Conservation (phyloP, 2,329 filamentous ascomycete genomes). For the Ascochyta rabiei region DNA sequence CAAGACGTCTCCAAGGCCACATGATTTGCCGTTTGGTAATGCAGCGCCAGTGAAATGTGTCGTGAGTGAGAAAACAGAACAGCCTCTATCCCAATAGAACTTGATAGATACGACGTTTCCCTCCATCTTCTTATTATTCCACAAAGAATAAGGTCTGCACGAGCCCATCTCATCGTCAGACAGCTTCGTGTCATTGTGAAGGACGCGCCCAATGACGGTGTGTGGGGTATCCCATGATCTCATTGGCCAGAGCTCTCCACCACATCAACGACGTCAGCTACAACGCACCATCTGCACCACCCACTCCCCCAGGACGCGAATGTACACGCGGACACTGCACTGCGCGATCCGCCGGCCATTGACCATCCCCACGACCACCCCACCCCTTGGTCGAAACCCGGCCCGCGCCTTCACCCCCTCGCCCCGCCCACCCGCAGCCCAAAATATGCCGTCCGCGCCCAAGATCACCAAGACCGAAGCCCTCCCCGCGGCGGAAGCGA, state of each 20-base stretch:
- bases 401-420: constrained; percentile 21
- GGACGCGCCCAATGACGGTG: neutral
- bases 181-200: neutral
- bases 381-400: no score
- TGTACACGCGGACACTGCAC: constrained; percentile 5
- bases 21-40: no score
- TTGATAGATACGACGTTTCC: no score
- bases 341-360: neutral
- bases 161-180: no score
- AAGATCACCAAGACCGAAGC: constrained; percentile 51
- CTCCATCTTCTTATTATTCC: no score
- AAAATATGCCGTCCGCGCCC: constrained; percentile 42
- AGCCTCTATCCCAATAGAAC: no score
- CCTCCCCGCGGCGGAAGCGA: constrained; percentile 58
- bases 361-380: neutral
- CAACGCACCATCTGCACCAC: neutral
- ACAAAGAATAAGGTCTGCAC: no score
- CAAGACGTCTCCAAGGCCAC: no score
- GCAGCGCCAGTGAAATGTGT: no score
- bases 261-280: constrained; percentile 11
- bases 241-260: neutral
- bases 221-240: constrained; percentile 8
- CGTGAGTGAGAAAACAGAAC: no score
- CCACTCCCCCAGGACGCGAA: neutral
- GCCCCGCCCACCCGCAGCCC: constrained; percentile 24